Conservation (phyloP, 768 basidiomycete genomes). For the Russula abietina region DNA sequence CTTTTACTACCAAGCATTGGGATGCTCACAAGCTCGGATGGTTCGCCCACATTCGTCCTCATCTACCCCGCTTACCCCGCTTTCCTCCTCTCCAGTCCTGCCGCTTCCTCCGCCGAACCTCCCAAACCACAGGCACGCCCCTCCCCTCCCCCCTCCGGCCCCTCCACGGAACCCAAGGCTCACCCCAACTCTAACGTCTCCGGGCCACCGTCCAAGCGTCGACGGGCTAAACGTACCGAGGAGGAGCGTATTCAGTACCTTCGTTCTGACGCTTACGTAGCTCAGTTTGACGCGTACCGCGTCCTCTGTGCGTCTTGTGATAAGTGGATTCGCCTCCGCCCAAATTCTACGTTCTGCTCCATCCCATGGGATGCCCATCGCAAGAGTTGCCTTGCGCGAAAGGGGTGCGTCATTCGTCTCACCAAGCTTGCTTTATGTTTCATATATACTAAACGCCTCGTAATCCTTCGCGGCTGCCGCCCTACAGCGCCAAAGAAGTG, state of each 20-base stretch:
- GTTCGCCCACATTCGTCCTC: conserved; percentile 30
- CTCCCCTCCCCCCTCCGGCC: neutral
- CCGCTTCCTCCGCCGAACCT: conserved; percentile 9
- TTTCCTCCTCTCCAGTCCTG: neutral
- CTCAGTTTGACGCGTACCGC: conserved; percentile 74
- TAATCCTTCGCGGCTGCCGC: neutral
- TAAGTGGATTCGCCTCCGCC: conserved; percentile 81
- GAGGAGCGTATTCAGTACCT: conserved; percentile 69
- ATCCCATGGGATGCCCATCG: conserved; percentile 85
- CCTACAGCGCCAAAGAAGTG: conserved; percentile 52
- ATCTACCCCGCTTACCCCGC: neutral
- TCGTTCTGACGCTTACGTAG: conserved; percentile 67
- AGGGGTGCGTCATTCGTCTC: conserved; percentile 44
- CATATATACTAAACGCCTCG: conserved; percentile 27
- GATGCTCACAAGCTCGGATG: conserved; percentile 55
- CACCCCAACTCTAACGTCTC: neutral
- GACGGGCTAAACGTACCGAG: conserved; percentile 70
- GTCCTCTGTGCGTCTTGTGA: conserved; percentile 76
- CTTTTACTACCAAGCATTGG: conserved; percentile 66
- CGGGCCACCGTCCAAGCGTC: conserved; percentile 42
- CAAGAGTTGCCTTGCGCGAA: conserved; percentile 76
- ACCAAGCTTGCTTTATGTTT: neutral
- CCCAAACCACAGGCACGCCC: neutral
- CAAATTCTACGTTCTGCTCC: conserved; percentile 83
- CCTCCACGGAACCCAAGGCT: conserved; percentile 1